phyloP scores from a whole-genome alignment of 768 basidiomycete species.

The Pleurotus platypus region DNA sequence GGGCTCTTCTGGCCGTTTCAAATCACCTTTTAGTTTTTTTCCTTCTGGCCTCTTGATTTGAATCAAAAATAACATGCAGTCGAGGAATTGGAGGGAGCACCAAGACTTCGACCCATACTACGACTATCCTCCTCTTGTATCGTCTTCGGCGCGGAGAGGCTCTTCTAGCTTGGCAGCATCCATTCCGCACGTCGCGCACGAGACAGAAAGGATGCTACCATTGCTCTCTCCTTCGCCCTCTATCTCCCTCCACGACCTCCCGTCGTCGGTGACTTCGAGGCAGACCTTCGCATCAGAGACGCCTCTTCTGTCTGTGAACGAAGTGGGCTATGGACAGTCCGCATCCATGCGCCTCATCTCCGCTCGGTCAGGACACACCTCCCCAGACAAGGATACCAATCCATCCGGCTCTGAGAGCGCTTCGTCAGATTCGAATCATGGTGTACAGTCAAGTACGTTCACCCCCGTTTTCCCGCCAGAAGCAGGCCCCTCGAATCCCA shows the following conservation, averaged over 20 bases:
- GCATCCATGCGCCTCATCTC: slow-evolving; percentile 4
- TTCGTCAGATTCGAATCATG: neutral
- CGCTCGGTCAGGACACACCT: neutral
- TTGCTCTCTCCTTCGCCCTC: neutral
- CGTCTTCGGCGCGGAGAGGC: neutral
- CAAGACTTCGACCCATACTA: slow-evolving; percentile 7
- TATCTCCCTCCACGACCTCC: neutral
- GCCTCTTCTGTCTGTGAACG: slow-evolving; percentile 1
- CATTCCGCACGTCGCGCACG: slow-evolving; percentile 8
- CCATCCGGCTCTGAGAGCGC: neutral
- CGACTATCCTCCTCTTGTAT: slow-evolving; percentile 2
- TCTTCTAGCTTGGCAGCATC: neutral
- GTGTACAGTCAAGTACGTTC: neutral
- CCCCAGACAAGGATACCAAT: neutral
- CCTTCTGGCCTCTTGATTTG: neutral
- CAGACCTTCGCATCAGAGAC: slow-evolving; percentile 4
- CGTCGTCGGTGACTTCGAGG: slow-evolving; percentile 5
- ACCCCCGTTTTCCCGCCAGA: neutral
- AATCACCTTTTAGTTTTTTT: neutral
- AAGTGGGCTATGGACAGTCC: slow-evolving; percentile 3
- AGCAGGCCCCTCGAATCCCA: slow-evolving; percentile 2
- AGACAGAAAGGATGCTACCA: slow-evolving; percentile 7
- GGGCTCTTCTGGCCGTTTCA: neutral
- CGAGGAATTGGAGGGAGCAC: slow-evolving; percentile 2
- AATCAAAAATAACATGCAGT: slow-evolving; percentile 4